A percentile compares a stretch with the other conserved stretches of the same genome.
Evolutionary conservation across 352 stramenopile species (phyloP).

Genomic region (Globisporangium barbulae): DNA sequence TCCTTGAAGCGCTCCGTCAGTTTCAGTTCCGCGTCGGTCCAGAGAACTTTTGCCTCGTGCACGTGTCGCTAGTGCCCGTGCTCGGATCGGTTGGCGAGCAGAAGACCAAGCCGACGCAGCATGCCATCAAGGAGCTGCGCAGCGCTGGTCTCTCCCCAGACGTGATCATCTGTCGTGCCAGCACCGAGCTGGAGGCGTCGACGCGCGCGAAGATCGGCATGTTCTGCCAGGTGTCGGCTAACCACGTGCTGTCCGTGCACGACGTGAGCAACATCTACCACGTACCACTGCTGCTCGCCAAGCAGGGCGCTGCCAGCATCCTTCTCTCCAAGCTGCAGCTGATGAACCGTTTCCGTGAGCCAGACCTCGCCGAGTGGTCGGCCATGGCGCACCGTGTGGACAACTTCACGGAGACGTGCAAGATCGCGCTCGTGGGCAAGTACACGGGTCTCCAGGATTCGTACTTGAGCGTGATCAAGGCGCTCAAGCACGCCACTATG

Average conservation of each 20-base stretch:
- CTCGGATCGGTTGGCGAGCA: conserved; percentile 98
- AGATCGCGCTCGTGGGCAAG: conserved; percentile 99
- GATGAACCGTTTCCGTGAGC: conserved; percentile 84
- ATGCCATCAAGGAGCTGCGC: conserved; percentile 98
- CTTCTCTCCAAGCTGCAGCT: conserved; percentile 93
- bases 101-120: conserved; percentile 99
- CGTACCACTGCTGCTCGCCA: conserved; percentile 95
- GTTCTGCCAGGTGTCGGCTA: conserved; percentile 97
- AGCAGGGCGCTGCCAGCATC: conserved; percentile 94
- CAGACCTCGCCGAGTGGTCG: conserved; percentile 76
- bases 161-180: conserved; percentile 96
- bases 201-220: conserved; percentile 97
- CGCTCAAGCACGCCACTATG: conserved; percentile 94
- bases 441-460: conserved; percentile 99
- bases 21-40: conserved; percentile 98
- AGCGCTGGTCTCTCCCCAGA: conserved; percentile 95
- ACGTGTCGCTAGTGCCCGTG: conserved; percentile 98
- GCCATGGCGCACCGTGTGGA: conserved; percentile 94
- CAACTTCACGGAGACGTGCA: conserved; percentile 87
- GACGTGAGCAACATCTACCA: conserved; percentile 99
- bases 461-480: conserved; percentile 99
- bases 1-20: conserved; percentile 99
- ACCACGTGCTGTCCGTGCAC: conserved; percentile 97
- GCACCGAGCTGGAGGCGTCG: conserved; percentile 88
- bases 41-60: conserved; percentile 99